Evolutionary conservation across 805 yeast species (phyloP).

Genomic region (Myxozyma geophila): DNA sequence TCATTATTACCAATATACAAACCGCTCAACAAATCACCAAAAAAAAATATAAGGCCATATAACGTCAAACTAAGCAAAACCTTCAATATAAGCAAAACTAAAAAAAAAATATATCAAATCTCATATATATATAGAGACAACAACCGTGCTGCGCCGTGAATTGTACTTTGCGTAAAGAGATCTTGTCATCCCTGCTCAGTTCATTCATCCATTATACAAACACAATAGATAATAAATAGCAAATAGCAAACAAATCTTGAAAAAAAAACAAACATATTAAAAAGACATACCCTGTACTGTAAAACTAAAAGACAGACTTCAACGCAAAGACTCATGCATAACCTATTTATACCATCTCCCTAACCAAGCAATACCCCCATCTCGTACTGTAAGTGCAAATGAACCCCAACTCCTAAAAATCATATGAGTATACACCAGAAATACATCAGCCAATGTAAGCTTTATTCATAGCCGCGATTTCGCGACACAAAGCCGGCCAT

Average conservation of each 20-base stretch:
- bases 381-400: neutral
- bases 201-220: neutral
- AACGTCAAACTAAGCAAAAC: too few relatives aligned
- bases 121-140: neutral
- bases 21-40: neutral
- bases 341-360: neutral
- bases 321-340: neutral
- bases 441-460: slow-evolving; percentile 53
- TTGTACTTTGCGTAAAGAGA: too few relatives aligned
- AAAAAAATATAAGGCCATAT: too few relatives aligned
- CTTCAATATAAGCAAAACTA: neutral
- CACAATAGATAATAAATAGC: neutral
- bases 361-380: too few relatives aligned
- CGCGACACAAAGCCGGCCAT: slow-evolving; percentile 86
- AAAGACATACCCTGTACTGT: neutral
- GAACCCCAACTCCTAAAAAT: slow-evolving; percentile 4
- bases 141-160: too few relatives aligned
- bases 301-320: neutral
- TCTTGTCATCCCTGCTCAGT: neutral
- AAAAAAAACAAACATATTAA: neutral
- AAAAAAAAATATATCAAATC: neutral
- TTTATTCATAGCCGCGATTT: slow-evolving; percentile 75
- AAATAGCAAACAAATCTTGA: neutral
- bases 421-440: slow-evolving; percentile 1
- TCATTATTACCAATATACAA: neutral